Conservation (phyloP, 192 early-diverging fungal species). For the Kappamyces sp. region DNA sequence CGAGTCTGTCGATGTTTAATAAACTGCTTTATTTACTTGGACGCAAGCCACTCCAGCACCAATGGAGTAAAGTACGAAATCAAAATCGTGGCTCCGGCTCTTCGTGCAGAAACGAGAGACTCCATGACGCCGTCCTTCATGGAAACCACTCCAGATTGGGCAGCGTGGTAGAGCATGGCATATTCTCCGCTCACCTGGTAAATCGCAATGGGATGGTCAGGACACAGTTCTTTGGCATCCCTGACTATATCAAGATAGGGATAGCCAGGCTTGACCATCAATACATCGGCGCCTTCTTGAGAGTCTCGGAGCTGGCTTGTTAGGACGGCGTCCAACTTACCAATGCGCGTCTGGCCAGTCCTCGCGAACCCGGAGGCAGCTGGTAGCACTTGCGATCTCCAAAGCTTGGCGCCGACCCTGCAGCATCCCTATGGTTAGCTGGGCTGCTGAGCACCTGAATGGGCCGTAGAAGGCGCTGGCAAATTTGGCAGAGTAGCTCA, state of each 20-base stretch:
- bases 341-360: constrained; percentile 83
- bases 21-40: constrained; percentile 16
- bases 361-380: constrained; percentile 81
- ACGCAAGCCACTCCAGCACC: constrained; percentile 81
- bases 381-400: constrained; percentile 96
- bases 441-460: constrained; percentile 58
- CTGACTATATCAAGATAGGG: constrained; percentile 95
- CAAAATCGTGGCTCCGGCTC: constrained; percentile 91
- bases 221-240: constrained; percentile 49
- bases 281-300: constrained; percentile 89
- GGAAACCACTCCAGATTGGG: constrained; percentile 76
- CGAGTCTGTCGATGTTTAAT: no score
- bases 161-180: constrained; percentile 70
- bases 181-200: constrained; percentile 83
- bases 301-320: constrained; percentile 60
- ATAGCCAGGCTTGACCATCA: constrained; percentile 96
- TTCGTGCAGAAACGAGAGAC: constrained; percentile 67
- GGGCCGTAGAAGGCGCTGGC: constrained; percentile 94
- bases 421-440: constrained; percentile 59
- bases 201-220: constrained; percentile 88
- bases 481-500: constrained; percentile 98
- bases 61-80: constrained; percentile 95
- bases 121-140: constrained; percentile 83
- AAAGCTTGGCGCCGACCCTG: constrained; percentile 82
- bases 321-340: constrained; percentile 12